Evolutionary conservation across 768 basidiomycete genomes (phyloP).

Genomic region (Tubosaeta sp.): DNA sequence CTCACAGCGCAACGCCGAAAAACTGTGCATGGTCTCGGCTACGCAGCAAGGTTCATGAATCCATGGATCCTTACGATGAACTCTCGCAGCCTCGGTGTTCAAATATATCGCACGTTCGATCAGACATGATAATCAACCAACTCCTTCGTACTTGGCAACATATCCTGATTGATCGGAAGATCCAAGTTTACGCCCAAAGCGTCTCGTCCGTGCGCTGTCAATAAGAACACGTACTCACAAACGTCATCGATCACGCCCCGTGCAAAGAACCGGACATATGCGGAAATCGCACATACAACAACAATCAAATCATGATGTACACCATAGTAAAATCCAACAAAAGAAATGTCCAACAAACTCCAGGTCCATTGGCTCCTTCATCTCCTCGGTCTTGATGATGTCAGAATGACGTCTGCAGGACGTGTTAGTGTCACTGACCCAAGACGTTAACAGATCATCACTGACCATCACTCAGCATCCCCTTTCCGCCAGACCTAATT

Average conservation of each 20-base stretch:
- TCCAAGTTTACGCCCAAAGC: not conserved
- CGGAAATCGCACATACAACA: no score
- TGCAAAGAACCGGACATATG: not conserved
- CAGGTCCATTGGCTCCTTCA: not conserved
- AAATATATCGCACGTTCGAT: not conserved
- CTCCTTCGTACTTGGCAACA: not conserved
- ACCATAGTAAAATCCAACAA: not conserved
- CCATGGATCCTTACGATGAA: conserved; percentile 1
- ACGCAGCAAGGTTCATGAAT: conserved; percentile 3
- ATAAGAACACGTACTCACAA: not conserved
- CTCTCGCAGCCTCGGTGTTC: not conserved
- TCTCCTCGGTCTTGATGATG: not conserved
- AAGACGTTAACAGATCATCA: not conserved
- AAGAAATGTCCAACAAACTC: conserved; percentile 1
- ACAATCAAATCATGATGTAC: no score
- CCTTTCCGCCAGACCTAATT: not conserved
- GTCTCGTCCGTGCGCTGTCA: not conserved
- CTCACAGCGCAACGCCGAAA: not conserved
- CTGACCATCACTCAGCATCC: not conserved
- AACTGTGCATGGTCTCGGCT: conserved; percentile 2
- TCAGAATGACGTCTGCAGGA: not conserved
- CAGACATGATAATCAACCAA: not conserved
- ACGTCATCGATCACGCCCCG: not conserved
- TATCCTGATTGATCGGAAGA: not conserved
- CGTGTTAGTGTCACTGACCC: conserved; percentile 2